Evolutionary conservation across 495 filamentous ascomycete genomes (phyloP), one percentile per base, ranked within the genome.

Genomic region (Staphylotrichum tortipilum): DNA sequence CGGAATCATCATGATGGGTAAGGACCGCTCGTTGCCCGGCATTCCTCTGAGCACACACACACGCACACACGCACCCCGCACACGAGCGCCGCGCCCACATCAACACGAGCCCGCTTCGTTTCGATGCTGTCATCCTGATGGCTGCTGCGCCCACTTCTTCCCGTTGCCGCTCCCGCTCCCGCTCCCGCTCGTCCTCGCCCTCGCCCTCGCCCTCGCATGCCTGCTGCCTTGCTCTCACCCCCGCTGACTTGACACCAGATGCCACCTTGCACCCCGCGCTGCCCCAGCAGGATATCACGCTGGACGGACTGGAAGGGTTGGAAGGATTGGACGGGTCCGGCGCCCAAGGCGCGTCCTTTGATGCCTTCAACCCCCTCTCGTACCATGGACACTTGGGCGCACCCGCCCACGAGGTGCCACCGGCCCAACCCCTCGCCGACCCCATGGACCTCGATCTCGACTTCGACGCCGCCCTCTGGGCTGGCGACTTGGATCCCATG

Each of bases 361-460:
- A 14, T 21, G 17, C n/a, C 11, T 44, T 50, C 39, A 17, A 28
- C 17, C 0, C 40, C 1, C 17, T 6, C 7, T 7, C 38, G 2
- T 44, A 44, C 30, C 22, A 15, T 15, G 40, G 33, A 15, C 8
- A 31, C 3, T 18, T 31, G 5, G 15, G 11, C 17, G 12, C 2
- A 9, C 10, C 1, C 12, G 23, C 22, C 10, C 39, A 50, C 5
- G 48, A 37, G 37, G 39, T 5, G 3, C 19, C 39, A n/a, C 30
- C 21, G 54, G 44, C 56, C 72, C 24, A 72, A 73, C 59, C 65
- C 63, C 22, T 65, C 59, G 34, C 61, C 71, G 53, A 74, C 75
- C 50, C 59, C 44, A 73, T 74, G 71, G 64, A 65, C 44, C 67
- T 79, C 30, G 76, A 77, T 28, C 22, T 61, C 33, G 55, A 61